A percentile compares a stretch with the other conserved stretches of the same genome.
phyloP scores from a whole-genome alignment of 2,329 filamentous ascomycete genomes.

The Peltaster fructicola region DNA sequence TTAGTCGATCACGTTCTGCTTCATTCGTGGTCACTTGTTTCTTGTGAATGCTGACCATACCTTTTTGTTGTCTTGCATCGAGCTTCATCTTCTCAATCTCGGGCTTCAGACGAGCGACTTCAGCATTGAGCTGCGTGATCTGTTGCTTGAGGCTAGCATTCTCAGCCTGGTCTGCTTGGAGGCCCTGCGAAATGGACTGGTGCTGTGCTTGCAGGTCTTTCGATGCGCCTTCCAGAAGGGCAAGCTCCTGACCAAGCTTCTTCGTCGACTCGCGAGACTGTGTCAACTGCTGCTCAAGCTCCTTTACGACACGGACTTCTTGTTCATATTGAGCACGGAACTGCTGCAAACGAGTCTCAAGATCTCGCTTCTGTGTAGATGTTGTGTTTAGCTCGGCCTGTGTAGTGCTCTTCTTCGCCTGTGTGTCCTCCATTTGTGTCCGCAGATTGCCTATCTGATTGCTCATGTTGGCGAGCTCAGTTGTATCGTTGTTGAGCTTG shows the following conservation, averaged over 20 bases:
- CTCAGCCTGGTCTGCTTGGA: slow-evolving; percentile 79
- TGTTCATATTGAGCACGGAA: slow-evolving; percentile 81
- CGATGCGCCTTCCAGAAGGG: slow-evolving; percentile 62
- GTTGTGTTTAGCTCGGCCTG: slow-evolving; percentile 72
- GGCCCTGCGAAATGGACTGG: slow-evolving; percentile 51
- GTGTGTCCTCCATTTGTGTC: slow-evolving; percentile 86
- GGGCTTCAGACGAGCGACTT: slow-evolving; percentile 69
- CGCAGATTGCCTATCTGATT: slow-evolving; percentile 85
- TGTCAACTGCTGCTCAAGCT: slow-evolving; percentile 66
- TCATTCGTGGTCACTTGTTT: slow-evolving; percentile 89
- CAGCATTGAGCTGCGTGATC: slow-evolving; percentile 65
- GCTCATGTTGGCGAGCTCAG: slow-evolving; percentile 85
- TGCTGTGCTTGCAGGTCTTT: slow-evolving; percentile 73
- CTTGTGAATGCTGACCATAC: slow-evolving; percentile 93
- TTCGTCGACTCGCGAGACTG: slow-evolving; percentile 62
- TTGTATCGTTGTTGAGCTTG: slow-evolving; percentile 73
- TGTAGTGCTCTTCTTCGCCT: slow-evolving; percentile 58
- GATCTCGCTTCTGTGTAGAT: slow-evolving; percentile 75
- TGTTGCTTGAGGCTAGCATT: slow-evolving; percentile 73
- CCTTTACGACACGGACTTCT: slow-evolving; percentile 71
- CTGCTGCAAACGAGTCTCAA: slow-evolving; percentile 74
- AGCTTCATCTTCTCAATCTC: slow-evolving; percentile 85
- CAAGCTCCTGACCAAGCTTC: slow-evolving; percentile 69
- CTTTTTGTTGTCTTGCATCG: slow-evolving; percentile 87
- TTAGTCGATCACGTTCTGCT: slow-evolving; percentile 72